Percentiles rank a stretch among this genome's conserved stretches.
Evolutionary conservation across 1,139 yeast species (phyloP).

Genomic region (Zygosaccharomyces sapae): DNA sequence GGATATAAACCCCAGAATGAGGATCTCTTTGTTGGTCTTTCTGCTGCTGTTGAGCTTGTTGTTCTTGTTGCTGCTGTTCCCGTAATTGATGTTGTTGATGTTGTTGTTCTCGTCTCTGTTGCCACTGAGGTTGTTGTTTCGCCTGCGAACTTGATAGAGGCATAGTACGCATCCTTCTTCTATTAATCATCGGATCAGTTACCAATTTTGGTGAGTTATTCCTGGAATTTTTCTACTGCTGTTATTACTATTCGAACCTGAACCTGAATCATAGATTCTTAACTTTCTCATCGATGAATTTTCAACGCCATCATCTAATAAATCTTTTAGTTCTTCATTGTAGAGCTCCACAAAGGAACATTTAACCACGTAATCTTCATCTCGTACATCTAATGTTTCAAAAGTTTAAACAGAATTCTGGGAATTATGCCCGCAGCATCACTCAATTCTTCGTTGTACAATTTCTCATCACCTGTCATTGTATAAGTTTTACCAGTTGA

Average conservation of each 20-base stretch:
- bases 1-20: slow-evolving; percentile 42
- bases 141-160: slow-evolving; percentile 4
- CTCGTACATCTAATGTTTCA: slow-evolving; percentile 40
- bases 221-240: slow-evolving; percentile 22
- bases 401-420: slow-evolving; percentile 53
- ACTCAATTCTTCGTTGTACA: slow-evolving; percentile 54
- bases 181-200: slow-evolving; percentile 15
- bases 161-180: slow-evolving; percentile 11
- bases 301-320: slow-evolving; percentile 43
- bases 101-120: slow-evolving; percentile 11
- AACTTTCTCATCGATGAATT: slow-evolving; percentile 37
- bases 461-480: slow-evolving; percentile 59
- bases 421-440: slow-evolving; percentile 69
- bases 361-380: slow-evolving; percentile 52
- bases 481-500: slow-evolving; percentile 80
- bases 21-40: slow-evolving; percentile 18
- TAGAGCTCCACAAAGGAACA: slow-evolving; percentile 72
- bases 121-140: slow-evolving; percentile 11
- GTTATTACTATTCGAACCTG: slow-evolving; percentile 13
- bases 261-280: slow-evolving; percentile 50
- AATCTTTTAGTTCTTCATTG: slow-evolving; percentile 66
- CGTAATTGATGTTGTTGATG: slow-evolving; percentile 18
- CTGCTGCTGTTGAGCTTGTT: slow-evolving; percentile 5
- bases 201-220: slow-evolving; percentile 25
- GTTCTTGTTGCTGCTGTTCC: slow-evolving; percentile 7